Evolutionary conservation across 805 yeast genomes (phyloP), one percentile per base, ranked within the genome.

Genomic region (Saccharomycopsis malanga): DNA sequence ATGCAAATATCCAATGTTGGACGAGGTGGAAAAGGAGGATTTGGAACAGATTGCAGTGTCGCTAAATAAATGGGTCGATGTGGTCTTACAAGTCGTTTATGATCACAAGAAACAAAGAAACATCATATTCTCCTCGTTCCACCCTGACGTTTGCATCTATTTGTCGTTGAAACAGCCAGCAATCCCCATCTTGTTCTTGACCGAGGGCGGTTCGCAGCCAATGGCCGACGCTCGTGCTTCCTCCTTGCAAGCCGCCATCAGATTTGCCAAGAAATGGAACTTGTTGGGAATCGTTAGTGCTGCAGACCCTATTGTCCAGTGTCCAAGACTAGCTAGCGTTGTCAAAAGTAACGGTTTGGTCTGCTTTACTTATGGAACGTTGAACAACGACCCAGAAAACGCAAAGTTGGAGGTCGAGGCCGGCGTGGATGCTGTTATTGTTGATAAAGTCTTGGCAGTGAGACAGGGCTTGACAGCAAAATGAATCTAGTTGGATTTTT

Each of bases 341-440:
- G 95, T 91, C 27, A 91, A 91, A 62, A 80, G 87, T 14, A 77
- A 84, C 42, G 97, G 97, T 0, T 72, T 91, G 53, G 96, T 89
- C 10, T 89, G 96, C 64, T 91, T 91, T 48, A 86, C 96, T 0
- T 91, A 91, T 57, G 98, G 98, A 24, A 73, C 76, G 1, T 72
- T 75, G 60, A 91, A 91, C 62, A 91, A 91, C 58, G 79, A 78
- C 30, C 96, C 97, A 0, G 87, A 77, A 48, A 79, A 80, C 52
- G 88, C 95, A 24, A 80, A 79, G 55, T 68, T 84, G 48, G 96
- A 91, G 64, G 82, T 91, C 82, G 79, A 78, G 53, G 89, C 94
- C 3, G 98, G 98, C 6, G 96, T 91, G 10, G 98, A 91, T 70
- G 98, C 98, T 0, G 97, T 91, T n/a, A 91, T 91, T 65, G 97